Percentiles rank a stretch among this genome's conserved stretches.
These are phyloP conservation scores for Thalassiosira pacifica DNA, from an alignment of 352 stramenopile species.

Conservation along the genomic window DNA sequence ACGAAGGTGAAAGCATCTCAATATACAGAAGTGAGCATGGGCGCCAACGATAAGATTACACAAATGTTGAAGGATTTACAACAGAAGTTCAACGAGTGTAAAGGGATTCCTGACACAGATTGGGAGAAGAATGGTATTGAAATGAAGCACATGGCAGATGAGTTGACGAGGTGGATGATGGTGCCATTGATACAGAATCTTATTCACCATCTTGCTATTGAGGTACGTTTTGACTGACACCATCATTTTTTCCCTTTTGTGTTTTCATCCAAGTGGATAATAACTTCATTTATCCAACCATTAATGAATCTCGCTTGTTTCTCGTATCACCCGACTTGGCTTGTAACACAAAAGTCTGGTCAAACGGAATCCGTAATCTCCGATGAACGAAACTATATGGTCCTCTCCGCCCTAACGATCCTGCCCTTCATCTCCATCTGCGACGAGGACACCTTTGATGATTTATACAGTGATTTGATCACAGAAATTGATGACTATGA, in stretches of 20 bases:
- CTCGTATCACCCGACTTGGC: slow-evolving; percentile 7
- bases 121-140: slow-evolving; percentile 22
- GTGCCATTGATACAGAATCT: slow-evolving; percentile 83
- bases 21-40: slow-evolving; percentile 26
- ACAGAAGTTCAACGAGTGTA: slow-evolving; percentile 40
- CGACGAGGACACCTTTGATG: slow-evolving; percentile 66
- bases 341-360: slow-evolving; percentile 34
- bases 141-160: slow-evolving; percentile 65
- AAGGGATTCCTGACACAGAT: not conserved
- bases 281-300: not conserved
- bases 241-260: not conserved
- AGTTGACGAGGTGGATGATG: slow-evolving; percentile 69
- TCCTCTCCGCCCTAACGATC: slow-evolving; percentile 80
- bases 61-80: slow-evolving; percentile 38
- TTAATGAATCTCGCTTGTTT: not conserved
- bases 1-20: slow-evolving; percentile 23
- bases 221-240: slow-evolving; percentile 25
- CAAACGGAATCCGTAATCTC: slow-evolving; percentile 18
- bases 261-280: too few species aligned
- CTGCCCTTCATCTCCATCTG: slow-evolving; percentile 79
- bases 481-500: slow-evolving; percentile 50
- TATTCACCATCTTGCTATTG: slow-evolving; percentile 69
- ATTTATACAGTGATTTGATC: slow-evolving; percentile 64
- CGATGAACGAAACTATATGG: slow-evolving; percentile 63
- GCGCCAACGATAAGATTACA: slow-evolving; percentile 40